Evolutionary conservation across 345 rosid species (phyloP), one percentile per base, ranked within the genome.

Genomic region (Camelina sativa): DNA sequence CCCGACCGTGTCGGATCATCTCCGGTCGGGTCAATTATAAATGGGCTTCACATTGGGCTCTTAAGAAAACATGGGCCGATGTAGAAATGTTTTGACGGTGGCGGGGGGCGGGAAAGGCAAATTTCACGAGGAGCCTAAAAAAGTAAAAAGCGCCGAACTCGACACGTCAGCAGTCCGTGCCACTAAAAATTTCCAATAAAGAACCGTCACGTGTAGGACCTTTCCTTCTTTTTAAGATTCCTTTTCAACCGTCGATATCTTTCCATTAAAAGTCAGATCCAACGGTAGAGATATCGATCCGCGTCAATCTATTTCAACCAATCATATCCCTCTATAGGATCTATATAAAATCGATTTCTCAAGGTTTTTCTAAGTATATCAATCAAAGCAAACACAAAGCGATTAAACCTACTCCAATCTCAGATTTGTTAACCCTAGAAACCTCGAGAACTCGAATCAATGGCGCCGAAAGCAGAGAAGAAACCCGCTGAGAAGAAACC

Each of bases 401-500:
- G 51, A 6, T 50, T 37, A 0, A 38, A 25, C 20, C 15, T 25
- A 40, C n/a, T 17, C 61, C 37, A 8, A 50, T 40, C 66, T 76
- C 40, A 59, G 68, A 75, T 67, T 47, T 0, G 38, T 11, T 0
- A 44, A 48, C 48, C n/a, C 60, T 43, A 76, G 43, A 53, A 70
- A 23, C 20, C 50, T 44, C 43, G 35, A 30, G 2, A 56, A 58
- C 47, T 1, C 8, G 8, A 41, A 65, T 58, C 76, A 0, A 56
- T 68, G 69, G 76, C 80, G 59, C 83, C 86, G 0, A 83, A 80
- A n/a, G 93, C 81, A n/a, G 86, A 83, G 79, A 83, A 91, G 86
- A 91, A 89, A 65, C 96, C 93, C 0, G 93, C 84, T 0, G 86
- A 83, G 82, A 78, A 91, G 87, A 91, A 91, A 69, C 96, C 89